A percentile compares a stretch with the other conserved stretches of the same genome.
These are phyloP conservation scores for Colletotrichum australisinense DNA, from an alignment of 2,329 filamentous ascomycete species.

Conservation along the genomic window DNA sequence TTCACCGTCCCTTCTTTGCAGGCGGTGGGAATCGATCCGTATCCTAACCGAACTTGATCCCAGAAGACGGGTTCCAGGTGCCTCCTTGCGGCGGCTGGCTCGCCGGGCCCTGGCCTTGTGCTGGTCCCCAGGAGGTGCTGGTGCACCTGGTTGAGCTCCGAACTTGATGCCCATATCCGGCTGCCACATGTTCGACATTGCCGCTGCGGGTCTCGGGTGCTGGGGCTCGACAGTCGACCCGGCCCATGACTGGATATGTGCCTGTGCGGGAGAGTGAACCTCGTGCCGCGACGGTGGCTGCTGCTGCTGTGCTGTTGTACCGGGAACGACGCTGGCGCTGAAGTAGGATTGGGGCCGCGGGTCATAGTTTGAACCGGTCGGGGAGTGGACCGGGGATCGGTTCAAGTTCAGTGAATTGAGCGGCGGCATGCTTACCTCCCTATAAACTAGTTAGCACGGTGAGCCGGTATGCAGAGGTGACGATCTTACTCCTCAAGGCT, in stretches of 20 bases:
- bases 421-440: slow-evolving; percentile 64
- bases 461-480: slow-evolving; percentile 29
- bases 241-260: slow-evolving; percentile 70
- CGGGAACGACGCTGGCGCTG: slow-evolving; percentile 25
- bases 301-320: slow-evolving; percentile 28
- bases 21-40: slow-evolving; percentile 17
- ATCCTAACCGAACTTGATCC: slow-evolving; percentile 65
- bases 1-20: not conserved
- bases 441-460: slow-evolving; percentile 39
- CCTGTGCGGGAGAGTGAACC: slow-evolving; percentile 52
- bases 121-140: slow-evolving; percentile 38
- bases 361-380: slow-evolving; percentile 34
- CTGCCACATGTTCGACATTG: slow-evolving; percentile 73
- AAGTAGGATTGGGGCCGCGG: slow-evolving; percentile 37
- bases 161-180: slow-evolving; percentile 87
- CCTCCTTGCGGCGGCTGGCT: slow-evolving; percentile 45
- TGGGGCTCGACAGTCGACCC: slow-evolving; percentile 65
- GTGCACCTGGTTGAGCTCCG: slow-evolving; percentile 54
- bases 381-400: slow-evolving; percentile 42
- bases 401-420: slow-evolving; percentile 57
- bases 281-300: slow-evolving; percentile 37
- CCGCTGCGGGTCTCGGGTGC: slow-evolving; percentile 62
- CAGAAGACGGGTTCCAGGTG: slow-evolving; percentile 70
- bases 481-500: slow-evolving; percentile 77
- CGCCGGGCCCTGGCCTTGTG: slow-evolving; percentile 27